A percentile compares a stretch with the other conserved stretches of the same genome.
Evolutionary conservation across 2,329 filamentous ascomycete genomes (phyloP).

Genomic region (Clathrospora elynae): DNA sequence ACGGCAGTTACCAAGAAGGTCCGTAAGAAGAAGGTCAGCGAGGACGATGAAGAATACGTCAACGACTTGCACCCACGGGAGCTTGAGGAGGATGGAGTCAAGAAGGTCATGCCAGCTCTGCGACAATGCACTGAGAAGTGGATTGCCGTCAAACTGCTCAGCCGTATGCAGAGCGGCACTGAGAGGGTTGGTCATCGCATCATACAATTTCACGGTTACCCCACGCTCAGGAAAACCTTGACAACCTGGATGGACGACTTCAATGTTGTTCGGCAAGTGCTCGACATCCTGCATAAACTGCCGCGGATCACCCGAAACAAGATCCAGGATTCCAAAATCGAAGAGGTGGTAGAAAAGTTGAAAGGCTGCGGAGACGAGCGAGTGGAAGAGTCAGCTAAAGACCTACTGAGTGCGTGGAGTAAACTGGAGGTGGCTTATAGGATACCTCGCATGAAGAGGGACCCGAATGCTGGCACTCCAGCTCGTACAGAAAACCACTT

Average conservation of each 20-base stretch:
- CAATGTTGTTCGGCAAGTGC: conserved; percentile 85
- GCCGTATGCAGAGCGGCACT: conserved; percentile 84
- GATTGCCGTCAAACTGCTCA: conserved; percentile 94
- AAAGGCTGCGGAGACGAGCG: conserved; percentile 71
- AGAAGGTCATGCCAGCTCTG: conserved; percentile 93
- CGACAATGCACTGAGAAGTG: conserved; percentile 99
- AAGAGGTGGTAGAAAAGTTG: conserved; percentile 75
- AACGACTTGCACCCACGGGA: conserved; percentile 81
- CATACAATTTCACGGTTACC: conserved; percentile 95
- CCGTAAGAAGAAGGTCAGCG: conserved; percentile 86
- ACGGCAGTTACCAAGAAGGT: conserved; percentile 86
- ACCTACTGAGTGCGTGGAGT: conserved; percentile 82
- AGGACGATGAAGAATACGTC: conserved; percentile 95
- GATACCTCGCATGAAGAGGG: conserved; percentile 87
- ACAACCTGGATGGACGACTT: conserved; percentile 85
- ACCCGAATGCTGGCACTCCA: conserved; percentile 62
- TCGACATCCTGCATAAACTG: conserved; percentile 86
- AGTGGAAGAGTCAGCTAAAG: conserved; percentile 72
- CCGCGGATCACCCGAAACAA: conserved; percentile 95
- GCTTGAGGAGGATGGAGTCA: conserved; percentile 81
- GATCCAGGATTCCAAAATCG: conserved; percentile 94
- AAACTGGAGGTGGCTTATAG: conserved; percentile 89
- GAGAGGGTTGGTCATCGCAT: conserved; percentile 86
- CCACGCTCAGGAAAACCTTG: conserved; percentile 87
- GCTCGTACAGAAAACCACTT: conserved; percentile 60